Base-by-base conservation (phyloP, 2,329 filamentous ascomycete genomes). In the Aureobasidium uvarum region DNA sequence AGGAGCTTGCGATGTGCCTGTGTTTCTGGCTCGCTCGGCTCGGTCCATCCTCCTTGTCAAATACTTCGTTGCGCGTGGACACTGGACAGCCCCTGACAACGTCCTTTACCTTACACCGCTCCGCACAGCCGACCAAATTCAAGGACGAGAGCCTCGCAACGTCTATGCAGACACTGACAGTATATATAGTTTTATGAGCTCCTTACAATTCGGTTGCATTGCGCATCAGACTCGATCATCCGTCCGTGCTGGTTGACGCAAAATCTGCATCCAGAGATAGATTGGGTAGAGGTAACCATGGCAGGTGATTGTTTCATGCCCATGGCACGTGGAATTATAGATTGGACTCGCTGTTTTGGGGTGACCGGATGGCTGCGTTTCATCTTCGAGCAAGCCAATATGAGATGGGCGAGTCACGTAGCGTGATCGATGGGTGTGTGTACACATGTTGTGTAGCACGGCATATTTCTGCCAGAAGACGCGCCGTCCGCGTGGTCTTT, bases 211-310 rank as follows among this genome's bases (percentile, higher is more conserved):
- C 31, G 43, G 41, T 13, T 18, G 48, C 39, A 48, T 23, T 31
- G 36, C 28, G 55, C 28, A 46, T 36, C 39, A 59, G 55, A 56
- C 54, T 58, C 25, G 39, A 31, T 58, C 54, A 46, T 20, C 41
- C 31, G 41, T 11, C 33, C 16, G 33, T 46, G 56, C 18, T 60
- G 41, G 20, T 38, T 38, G 18, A 48, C 56, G 25, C 41, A 60
- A 16, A 46, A 36, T 48, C 56, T 60, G 56, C 56, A 48, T n/a
- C 41, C n/a, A 48, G 45, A 11, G 28, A 60, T 60, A 23, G 41
- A 46, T 60, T 60, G 33, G 10, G 33, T 60, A 60, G 25, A 60
- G 25, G 56, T 43, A 60, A 60, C 56, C 56, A 60, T 60, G 56
- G 56, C 56, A 60, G 41, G 14, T 23, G 14, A 20, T n/a, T 39